These are phyloP conservation scores for Phaeosphaeriaceae sp. DNA, from an alignment of 2,329 filamentous ascomycete genomes.

Conservation along the genomic window DNA sequence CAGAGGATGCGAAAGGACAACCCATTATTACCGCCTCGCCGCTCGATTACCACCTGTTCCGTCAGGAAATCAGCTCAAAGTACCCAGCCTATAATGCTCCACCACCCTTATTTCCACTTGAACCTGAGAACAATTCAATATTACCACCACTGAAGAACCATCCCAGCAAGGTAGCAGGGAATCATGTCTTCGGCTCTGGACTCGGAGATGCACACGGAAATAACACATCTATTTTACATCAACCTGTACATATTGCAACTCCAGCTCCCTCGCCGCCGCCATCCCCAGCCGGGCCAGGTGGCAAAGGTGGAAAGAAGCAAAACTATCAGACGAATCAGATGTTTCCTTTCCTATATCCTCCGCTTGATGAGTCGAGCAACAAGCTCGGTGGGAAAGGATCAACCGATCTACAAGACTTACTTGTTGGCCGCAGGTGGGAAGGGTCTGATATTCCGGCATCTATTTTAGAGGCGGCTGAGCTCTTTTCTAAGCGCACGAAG, in stretches of 20 bases:
- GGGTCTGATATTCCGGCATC: conserved; percentile 94
- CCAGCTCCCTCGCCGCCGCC: conserved; percentile 95
- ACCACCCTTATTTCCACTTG: conserved; percentile 79
- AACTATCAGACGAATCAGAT: conserved; percentile 99
- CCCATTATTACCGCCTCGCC: conserved; percentile 91
- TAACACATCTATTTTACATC: conserved; percentile 80
- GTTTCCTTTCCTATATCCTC: conserved; percentile 97
- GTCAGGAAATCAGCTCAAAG: conserved; percentile 96
- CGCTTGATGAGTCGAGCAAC: conserved; percentile 86
- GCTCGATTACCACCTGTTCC: conserved; percentile 93
- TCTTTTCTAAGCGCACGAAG: conserved; percentile 88
- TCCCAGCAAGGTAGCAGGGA: conserved; percentile 60
- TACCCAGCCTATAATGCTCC: conserved; percentile 96
- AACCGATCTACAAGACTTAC: conserved; percentile 76
- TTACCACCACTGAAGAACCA: conserved; percentile 84
- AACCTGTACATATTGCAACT: conserved; percentile 98
- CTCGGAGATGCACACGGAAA: conserved; percentile 55
- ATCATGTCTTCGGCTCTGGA: conserved; percentile 59
- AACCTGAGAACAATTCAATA: conserved; percentile 89
- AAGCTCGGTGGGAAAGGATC: conserved; percentile 87
- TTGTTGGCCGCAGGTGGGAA: conserved; percentile 87
- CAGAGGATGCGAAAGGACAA: conserved; percentile 66
- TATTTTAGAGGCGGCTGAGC: conserved; percentile 90
- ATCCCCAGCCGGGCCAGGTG: conserved; percentile 80
- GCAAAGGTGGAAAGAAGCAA: conserved; percentile 96